Conservation (phyloP, 2,329 filamentous ascomycete genomes). For the Clarireedia paspali region DNA sequence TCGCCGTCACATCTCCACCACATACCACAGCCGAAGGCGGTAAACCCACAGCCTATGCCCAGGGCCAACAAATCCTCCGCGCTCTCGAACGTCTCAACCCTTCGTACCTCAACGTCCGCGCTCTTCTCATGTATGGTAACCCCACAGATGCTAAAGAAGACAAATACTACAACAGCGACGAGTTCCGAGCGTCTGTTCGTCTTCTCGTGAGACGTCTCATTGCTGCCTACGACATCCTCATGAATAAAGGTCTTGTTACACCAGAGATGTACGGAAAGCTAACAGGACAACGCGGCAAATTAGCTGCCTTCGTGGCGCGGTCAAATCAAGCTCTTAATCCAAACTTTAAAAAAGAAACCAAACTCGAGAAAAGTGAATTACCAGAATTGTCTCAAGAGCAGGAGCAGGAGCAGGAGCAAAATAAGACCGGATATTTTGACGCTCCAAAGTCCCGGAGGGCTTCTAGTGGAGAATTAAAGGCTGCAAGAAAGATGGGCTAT, state of each 20-base stretch:
- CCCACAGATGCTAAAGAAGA: not conserved
- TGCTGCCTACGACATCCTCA: slow-evolving; percentile 28
- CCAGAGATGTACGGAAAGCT: slow-evolving; percentile 19
- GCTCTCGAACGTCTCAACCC: slow-evolving; percentile 41
- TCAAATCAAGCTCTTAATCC: not conserved
- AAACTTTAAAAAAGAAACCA: too few species aligned
- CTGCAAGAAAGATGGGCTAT: too few species aligned
- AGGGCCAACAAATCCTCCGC: slow-evolving; percentile 40
- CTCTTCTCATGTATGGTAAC: slow-evolving; percentile 18
- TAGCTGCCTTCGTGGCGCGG: slow-evolving; percentile 28
- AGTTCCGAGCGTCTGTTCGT: slow-evolving; percentile 15
- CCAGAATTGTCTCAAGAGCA: too few species aligned
- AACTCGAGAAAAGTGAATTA: too few species aligned
- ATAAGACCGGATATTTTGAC: too few species aligned
- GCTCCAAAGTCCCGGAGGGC: too few species aligned
- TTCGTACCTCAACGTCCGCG: slow-evolving; percentile 23
- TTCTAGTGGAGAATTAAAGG: too few species aligned
- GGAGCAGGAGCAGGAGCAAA: too few species aligned
- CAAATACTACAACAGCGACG: not conserved
- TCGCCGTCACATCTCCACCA: slow-evolving; percentile 35
- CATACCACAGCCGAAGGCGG: slow-evolving; percentile 33
- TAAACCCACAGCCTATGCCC: slow-evolving; percentile 14
- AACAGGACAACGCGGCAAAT: slow-evolving; percentile 25
- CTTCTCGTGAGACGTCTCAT: slow-evolving; percentile 27
- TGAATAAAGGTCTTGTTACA: slow-evolving; percentile 22